phyloP scores from a whole-genome alignment of 495 filamentous ascomycete genomes.

The Aspergillus conjunctus region DNA sequence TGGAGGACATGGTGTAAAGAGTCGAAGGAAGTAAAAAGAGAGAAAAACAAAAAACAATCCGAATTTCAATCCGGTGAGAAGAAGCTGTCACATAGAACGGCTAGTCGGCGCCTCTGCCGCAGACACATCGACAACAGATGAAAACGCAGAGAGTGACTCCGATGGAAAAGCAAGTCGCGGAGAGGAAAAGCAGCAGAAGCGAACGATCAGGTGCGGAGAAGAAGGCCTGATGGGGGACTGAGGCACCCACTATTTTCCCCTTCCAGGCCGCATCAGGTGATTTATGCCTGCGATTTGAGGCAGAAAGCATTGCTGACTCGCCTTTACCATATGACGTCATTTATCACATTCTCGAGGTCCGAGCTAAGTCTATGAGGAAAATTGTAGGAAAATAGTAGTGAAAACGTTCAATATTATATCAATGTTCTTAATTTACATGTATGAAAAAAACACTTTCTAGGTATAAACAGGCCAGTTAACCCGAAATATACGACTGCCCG shows the following conservation, averaged over 20 bases:
- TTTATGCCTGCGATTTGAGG: slow-evolving; percentile 28
- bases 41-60: background rate
- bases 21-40: background rate
- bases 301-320: slow-evolving; percentile 29
- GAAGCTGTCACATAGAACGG: slow-evolving; percentile 15
- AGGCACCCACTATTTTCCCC: slow-evolving; percentile 19
- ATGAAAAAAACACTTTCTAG: slow-evolving; percentile 25
- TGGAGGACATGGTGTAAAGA: slow-evolving; percentile 32
- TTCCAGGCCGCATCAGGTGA: slow-evolving; percentile 35
- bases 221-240: slow-evolving; percentile 9
- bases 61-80: slow-evolving; percentile 26
- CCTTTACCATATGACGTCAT: slow-evolving; percentile 24
- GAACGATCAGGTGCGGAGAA: slow-evolving; percentile 27
- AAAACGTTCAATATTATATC: slow-evolving; percentile 23
- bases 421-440: slow-evolving; percentile 33
- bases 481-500: slow-evolving; percentile 24
- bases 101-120: background rate
- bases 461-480: slow-evolving; percentile 28
- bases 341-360: background rate
- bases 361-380: background rate
- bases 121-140: slow-evolving; percentile 18
- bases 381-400: background rate
- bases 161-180: background rate
- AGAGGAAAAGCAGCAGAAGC: slow-evolving; percentile 14
- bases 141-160: slow-evolving; percentile 6